Percentiles rank a stretch among this genome's conserved stretches.
Conservation (phyloP, 2,329 filamentous ascomycete species). For the Colletotrichum camelliae region DNA sequence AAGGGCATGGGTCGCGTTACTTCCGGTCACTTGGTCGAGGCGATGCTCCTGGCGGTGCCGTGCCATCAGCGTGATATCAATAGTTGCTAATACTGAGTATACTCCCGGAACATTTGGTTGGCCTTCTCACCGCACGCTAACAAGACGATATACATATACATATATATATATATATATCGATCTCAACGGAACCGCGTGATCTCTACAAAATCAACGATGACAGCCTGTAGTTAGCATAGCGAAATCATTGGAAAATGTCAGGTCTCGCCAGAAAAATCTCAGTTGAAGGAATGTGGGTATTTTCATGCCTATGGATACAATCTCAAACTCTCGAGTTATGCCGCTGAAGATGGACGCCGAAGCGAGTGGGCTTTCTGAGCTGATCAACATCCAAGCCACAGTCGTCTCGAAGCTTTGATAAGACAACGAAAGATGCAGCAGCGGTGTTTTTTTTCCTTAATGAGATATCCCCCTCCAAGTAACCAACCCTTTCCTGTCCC, state of each 20-base stretch:
- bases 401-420: not conserved
- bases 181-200: not conserved
- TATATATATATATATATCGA: not conserved
- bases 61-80: too few species aligned
- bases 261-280: not conserved
- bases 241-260: not conserved
- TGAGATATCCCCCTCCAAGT: not conserved
- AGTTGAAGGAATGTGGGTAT: slow-evolving; percentile 11
- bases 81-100: not conserved
- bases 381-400: not conserved
- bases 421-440: not conserved
- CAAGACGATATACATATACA: not conserved
- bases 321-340: not conserved
- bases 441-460: not conserved
- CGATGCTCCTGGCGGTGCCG: not conserved
- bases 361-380: not conserved
- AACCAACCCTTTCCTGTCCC: not conserved
- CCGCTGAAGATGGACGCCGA: not conserved
- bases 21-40: fast-evolving
- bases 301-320: not conserved
- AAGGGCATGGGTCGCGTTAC: not conserved
- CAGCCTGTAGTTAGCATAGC: not conserved
- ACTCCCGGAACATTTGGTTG: not conserved
- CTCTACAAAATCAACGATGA: not conserved
- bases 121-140: not conserved